Evolutionary conservation across 2,329 filamentous ascomycete species (phyloP).

Genomic region (Claviceps citrina): DNA sequence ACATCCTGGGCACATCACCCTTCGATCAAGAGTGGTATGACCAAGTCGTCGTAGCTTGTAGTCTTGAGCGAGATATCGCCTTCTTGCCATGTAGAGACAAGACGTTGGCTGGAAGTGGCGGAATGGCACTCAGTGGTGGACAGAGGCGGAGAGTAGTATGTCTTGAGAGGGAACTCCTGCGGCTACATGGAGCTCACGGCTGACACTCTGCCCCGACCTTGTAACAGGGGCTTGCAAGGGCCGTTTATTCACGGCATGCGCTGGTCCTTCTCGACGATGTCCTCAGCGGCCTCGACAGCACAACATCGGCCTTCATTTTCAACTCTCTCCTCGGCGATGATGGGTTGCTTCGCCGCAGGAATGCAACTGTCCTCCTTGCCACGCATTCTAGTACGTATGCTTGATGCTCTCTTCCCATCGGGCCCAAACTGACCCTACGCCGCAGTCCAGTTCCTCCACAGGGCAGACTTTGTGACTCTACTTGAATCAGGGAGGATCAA

Average conservation of each 20-base stretch:
- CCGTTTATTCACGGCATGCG: constrained; percentile 79
- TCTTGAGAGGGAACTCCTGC: no score
- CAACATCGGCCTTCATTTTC: constrained; percentile 1
- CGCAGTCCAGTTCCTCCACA: no score
- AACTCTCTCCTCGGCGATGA: background rate
- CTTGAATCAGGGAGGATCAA: no score
- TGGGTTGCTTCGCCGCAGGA: background rate
- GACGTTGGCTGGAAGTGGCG: constrained; percentile 9
- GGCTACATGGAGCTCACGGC: background rate
- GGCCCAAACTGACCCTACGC: no score
- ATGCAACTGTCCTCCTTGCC: background rate
- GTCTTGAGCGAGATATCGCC: constrained; percentile 52
- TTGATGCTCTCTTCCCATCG: no score
- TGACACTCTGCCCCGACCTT: background rate
- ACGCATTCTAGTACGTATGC: no score
- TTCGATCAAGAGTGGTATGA: constrained; percentile 6
- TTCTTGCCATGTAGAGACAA: constrained; percentile 10
- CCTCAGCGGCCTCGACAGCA: constrained; percentile 62
- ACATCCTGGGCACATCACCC: constrained; percentile 7
- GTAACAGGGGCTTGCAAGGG: constrained; percentile 62
- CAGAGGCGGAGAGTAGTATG: constrained; percentile 13
- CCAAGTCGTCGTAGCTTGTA: constrained; percentile 45
- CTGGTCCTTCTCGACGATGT: constrained; percentile 81
- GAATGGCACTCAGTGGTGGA: constrained; percentile 13
- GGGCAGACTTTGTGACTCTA: no score